Conservation (phyloP, 2,329 filamentous ascomycete species). For the Parastagonospora avenae region DNA sequence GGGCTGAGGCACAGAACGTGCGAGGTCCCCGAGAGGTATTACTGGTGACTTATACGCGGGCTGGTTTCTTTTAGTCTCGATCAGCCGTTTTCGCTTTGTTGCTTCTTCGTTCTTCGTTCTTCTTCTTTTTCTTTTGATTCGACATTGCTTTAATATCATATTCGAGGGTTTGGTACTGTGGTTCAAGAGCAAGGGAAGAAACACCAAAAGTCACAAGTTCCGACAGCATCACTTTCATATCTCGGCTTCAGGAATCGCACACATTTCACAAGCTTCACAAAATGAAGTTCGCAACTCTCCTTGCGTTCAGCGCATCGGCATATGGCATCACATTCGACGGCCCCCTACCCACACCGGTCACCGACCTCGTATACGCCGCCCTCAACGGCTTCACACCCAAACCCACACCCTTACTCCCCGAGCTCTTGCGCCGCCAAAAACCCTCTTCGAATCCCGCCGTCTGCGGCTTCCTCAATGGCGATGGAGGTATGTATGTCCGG, state of each 20-base stretch:
- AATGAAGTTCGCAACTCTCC: constrained; percentile 9
- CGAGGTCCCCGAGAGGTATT: constrained; percentile 2
- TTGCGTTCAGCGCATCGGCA: constrained; percentile 7
- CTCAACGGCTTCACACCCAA: constrained; percentile 14
- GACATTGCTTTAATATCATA: background rate
- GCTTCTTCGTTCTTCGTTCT: background rate
- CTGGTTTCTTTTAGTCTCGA: background rate
- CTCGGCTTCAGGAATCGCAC: background rate
- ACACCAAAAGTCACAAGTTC: background rate
- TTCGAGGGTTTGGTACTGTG: background rate
- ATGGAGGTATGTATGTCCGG: constrained; percentile 9
- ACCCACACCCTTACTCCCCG: constrained; percentile 13
- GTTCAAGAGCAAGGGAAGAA: constrained; percentile 2
- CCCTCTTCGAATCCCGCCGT: constrained; percentile 5
- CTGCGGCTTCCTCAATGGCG: constrained; percentile 21
- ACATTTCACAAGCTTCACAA: constrained; percentile 1
- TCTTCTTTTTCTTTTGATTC: background rate
- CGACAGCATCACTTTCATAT: background rate
- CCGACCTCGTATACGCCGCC: constrained; percentile 5
- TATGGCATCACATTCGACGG: constrained; percentile 11
- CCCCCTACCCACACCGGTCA: constrained; percentile 8
- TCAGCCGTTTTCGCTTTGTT: background rate
- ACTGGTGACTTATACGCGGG: background rate
- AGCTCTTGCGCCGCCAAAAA: constrained; percentile 18
- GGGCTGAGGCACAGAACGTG: constrained; percentile 6